These are phyloP conservation scores for Aspergillus cavernicola DNA, from an alignment of 495 filamentous ascomycete species.

Conservation along the genomic window DNA sequence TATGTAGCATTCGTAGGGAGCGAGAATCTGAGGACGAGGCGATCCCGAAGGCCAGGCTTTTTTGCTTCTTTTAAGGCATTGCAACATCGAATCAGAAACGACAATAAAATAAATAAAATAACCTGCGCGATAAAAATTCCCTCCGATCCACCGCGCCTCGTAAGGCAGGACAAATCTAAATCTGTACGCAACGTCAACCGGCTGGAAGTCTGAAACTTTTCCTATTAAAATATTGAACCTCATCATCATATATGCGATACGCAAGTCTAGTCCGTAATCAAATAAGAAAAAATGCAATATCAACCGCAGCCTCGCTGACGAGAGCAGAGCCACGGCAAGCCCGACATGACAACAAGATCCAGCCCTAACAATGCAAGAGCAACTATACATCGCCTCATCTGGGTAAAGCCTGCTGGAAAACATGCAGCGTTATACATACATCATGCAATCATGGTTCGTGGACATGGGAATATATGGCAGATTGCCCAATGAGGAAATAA, in stretches of 20 bases:
- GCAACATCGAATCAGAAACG: conserved; percentile 3
- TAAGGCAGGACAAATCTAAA: too few relatives aligned
- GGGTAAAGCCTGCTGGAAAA: conserved; percentile 18
- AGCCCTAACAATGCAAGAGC: conserved; percentile 21
- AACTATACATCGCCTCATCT: conserved; percentile 23
- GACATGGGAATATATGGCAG: conserved; percentile 23
- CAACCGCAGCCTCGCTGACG: conserved; percentile 6
- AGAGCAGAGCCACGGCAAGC: not conserved
- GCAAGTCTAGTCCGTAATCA: conserved; percentile 12
- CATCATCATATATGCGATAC: conserved; percentile 10
- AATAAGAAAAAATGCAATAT: conserved; percentile 9
- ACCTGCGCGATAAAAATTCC: not conserved
- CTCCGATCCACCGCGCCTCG: not conserved
- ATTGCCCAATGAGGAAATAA: conserved; percentile 8
- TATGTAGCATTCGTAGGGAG: too few relatives aligned
- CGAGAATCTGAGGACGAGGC: too few relatives aligned
- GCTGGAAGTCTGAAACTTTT: not conserved
- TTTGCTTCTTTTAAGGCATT: not conserved
- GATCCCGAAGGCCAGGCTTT: not conserved
- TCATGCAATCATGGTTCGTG: conserved; percentile 38
- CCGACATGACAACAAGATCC: conserved; percentile 11
- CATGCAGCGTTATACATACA: conserved; percentile 36
- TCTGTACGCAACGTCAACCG: not conserved
- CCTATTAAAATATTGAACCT: conserved; percentile 4
- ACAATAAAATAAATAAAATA: conserved; percentile 2